Percentiles rank a stretch among this genome's conserved stretches.
phyloP scores from a whole-genome alignment of 2,329 filamentous ascomycete species.

The Diplodia mutila region DNA sequence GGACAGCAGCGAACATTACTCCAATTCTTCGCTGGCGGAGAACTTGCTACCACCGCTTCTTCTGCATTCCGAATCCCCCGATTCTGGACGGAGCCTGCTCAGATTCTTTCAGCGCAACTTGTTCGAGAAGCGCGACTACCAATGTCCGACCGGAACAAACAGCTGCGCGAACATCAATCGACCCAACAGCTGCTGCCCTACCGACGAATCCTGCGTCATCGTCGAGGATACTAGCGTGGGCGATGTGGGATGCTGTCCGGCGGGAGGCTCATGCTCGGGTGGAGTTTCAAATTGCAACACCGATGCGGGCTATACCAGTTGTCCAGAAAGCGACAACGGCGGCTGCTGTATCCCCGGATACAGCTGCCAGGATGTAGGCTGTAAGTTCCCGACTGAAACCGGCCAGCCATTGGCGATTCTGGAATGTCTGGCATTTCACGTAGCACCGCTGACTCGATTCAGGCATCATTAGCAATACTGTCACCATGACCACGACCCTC shows the following conservation, averaged over 20 bases:
- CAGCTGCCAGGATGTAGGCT: slow-evolving; percentile 70
- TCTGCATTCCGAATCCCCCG: slow-evolving; percentile 45
- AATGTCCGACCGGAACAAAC: slow-evolving; percentile 68
- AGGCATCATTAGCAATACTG: slow-evolving; percentile 31
- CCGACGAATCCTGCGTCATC: slow-evolving; percentile 67
- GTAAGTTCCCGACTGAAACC: slow-evolving; percentile 44
- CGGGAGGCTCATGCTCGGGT: slow-evolving; percentile 66
- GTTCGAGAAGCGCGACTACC: slow-evolving; percentile 60
- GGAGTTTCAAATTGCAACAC: slow-evolving; percentile 63
- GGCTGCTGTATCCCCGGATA: slow-evolving; percentile 78
- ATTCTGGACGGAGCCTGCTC: slow-evolving; percentile 2
- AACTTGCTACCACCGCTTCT: slow-evolving; percentile 58
- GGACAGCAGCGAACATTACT: slow-evolving; percentile 27
- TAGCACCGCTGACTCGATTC: slow-evolving; percentile 3
- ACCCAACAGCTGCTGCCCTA: slow-evolving; percentile 73
- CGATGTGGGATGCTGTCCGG: slow-evolving; percentile 75
- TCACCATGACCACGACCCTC: slow-evolving; percentile 33
- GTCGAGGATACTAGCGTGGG: slow-evolving; percentile 67
- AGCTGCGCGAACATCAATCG: slow-evolving; percentile 67
- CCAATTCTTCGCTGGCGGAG: slow-evolving; percentile 42
- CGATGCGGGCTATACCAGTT: slow-evolving; percentile 64
- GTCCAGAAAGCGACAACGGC: slow-evolving; percentile 67
- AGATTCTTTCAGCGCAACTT: slow-evolving; percentile 38
- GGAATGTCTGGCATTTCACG: neutral
- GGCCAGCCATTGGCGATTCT: too few species aligned